Percentiles rank a stretch among this genome's conserved stretches.
phyloP scores from a whole-genome alignment of 2,329 filamentous ascomycete species.

The Cadophora malorum region DNA sequence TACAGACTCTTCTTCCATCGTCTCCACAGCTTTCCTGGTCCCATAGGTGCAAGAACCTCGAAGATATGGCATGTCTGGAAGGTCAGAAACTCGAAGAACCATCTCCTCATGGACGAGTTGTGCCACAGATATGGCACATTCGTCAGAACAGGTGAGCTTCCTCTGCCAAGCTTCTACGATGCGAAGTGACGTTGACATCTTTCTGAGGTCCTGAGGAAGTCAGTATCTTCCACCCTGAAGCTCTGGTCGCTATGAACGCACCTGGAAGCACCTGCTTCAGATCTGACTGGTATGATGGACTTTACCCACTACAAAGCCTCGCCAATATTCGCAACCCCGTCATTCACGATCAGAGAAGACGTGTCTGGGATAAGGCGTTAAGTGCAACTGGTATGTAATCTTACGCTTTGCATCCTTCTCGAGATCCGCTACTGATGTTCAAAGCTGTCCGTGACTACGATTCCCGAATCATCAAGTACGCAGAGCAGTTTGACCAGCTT shows the following conservation, averaged over 20 bases:
- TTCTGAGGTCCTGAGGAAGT: constrained; percentile 1
- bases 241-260: constrained; percentile 7
- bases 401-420: too few species aligned
- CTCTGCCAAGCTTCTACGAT: background rate
- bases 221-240: constrained; percentile 5
- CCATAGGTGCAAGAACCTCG: background rate
- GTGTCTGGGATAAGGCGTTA: constrained; percentile 11
- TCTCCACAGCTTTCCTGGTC: background rate
- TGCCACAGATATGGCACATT: constrained; percentile 6
- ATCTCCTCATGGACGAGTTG: constrained; percentile 6
- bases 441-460: constrained; percentile 11
- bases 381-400: background rate
- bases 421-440: background rate
- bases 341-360: constrained; percentile 12
- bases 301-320: background rate
- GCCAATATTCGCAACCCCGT: background rate
- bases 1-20: background rate
- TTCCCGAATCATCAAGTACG: background rate
- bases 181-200: background rate
- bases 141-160: constrained; percentile 1
- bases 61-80: constrained; percentile 14
- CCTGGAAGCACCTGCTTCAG: background rate
- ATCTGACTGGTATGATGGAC: constrained; percentile 5
- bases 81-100: constrained; percentile 13
- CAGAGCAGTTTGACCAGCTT: background rate